These are phyloP conservation scores for Coemansia sp. DNA, from an alignment of 192 early-diverging fungal genomes.

Conservation along the genomic window DNA sequence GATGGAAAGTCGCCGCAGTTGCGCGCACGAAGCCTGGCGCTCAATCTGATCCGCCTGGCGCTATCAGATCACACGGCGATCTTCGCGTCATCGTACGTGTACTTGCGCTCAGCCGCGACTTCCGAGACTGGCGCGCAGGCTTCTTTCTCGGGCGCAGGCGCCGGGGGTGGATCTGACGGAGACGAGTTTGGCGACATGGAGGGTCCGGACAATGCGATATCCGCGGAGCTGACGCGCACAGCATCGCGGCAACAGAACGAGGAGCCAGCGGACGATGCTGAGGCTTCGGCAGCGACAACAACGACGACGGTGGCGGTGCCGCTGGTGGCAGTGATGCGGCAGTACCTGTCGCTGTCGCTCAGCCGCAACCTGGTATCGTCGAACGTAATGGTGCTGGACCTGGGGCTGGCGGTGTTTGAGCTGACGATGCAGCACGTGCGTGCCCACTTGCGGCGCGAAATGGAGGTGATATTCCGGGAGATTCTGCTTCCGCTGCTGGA, in stretches of 20 bases:
- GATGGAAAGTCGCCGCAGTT: slow-evolving; percentile 81
- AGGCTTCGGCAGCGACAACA: neutral
- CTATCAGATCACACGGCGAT: slow-evolving; percentile 74
- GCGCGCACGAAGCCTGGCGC: slow-evolving; percentile 80
- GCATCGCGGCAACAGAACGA: slow-evolving; percentile 10
- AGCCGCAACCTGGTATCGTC: slow-evolving; percentile 78
- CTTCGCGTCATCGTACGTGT: slow-evolving; percentile 64
- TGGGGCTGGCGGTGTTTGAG: slow-evolving; percentile 82
- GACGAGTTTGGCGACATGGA: slow-evolving; percentile 51
- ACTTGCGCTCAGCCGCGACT: slow-evolving; percentile 17
- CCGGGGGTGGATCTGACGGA: neutral
- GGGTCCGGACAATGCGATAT: slow-evolving; percentile 40
- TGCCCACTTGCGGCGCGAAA: slow-evolving; percentile 77
- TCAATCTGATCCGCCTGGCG: slow-evolving; percentile 76
- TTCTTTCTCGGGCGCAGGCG: neutral
- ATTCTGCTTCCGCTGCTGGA: slow-evolving; percentile 89
- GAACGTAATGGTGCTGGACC: slow-evolving; percentile 77
- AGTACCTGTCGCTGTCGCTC: slow-evolving; percentile 80
- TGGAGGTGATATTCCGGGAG: slow-evolving; percentile 86
- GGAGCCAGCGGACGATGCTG: neutral
- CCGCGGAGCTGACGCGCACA: slow-evolving; percentile 14
- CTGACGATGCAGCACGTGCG: slow-evolving; percentile 69
- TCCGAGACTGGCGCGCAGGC: neutral
- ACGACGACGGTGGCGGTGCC: slow-evolving; percentile 52
- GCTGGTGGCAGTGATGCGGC: slow-evolving; percentile 82